Evolutionary conservation across 2,329 filamentous ascomycete species (phyloP).

Genomic region (Colletotrichum neosansevieriae): DNA sequence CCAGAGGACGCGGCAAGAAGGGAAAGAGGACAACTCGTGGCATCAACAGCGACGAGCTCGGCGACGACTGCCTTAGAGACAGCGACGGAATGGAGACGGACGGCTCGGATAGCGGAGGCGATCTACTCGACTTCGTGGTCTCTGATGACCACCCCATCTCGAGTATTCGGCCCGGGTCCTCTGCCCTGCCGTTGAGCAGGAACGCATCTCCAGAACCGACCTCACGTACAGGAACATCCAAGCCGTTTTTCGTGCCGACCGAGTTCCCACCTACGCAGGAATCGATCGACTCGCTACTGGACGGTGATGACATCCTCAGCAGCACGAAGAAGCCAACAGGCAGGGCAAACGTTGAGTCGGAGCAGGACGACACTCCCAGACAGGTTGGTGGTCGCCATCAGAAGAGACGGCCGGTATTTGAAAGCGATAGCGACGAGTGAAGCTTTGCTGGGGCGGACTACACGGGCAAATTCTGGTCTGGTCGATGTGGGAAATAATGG

Average conservation of each 20-base stretch:
- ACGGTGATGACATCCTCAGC: conserved; percentile 19
- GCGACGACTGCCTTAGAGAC: conserved; percentile 64
- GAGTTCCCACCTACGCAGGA: conserved; percentile 56
- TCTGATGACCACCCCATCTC: conserved; percentile 55
- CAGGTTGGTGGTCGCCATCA: conserved; percentile 13
- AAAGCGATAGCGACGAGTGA: conserved; percentile 45
- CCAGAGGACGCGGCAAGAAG: conserved; percentile 38
- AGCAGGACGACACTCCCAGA: conserved; percentile 16
- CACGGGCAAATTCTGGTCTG: neutral
- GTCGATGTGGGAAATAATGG: neutral
- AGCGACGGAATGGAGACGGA: conserved; percentile 61
- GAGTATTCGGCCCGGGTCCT: conserved; percentile 50
- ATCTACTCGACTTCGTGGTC: conserved; percentile 70
- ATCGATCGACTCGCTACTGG: conserved; percentile 45
- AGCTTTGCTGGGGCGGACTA: neutral
- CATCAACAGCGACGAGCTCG: conserved; percentile 60
- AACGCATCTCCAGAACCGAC: conserved; percentile 46
- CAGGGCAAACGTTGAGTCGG: conserved; percentile 20
- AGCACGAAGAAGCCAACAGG: conserved; percentile 10
- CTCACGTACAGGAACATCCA: conserved; percentile 43
- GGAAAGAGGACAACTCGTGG: conserved; percentile 37
- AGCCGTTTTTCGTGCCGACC: conserved; percentile 54
- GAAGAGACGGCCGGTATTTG: conserved; percentile 36
- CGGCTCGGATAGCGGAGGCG: conserved; percentile 61
- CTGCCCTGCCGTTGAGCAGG: conserved; percentile 40